A percentile compares a stretch with the other conserved stretches of the same genome.
phyloP scores from a whole-genome alignment of 495 filamentous ascomycete genomes.

The Glonium stellatum region DNA sequence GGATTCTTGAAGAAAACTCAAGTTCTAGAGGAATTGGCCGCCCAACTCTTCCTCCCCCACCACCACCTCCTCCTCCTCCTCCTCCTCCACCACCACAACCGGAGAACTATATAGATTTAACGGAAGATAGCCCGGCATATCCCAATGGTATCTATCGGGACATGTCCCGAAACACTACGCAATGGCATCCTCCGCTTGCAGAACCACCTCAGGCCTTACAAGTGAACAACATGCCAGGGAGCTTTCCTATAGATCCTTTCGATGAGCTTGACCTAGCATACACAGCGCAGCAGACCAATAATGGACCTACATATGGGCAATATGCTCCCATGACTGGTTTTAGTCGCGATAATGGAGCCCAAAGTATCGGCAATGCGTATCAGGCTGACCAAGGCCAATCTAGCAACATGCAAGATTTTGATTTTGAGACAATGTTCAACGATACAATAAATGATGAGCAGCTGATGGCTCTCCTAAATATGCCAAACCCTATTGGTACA shows the following conservation, averaged over 20 bases:
- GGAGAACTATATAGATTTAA: conserved; percentile 9
- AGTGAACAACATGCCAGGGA: neutral
- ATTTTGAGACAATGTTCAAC: too few species aligned
- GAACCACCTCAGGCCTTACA: neutral
- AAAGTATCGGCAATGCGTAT: neutral
- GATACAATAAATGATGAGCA: too few species aligned
- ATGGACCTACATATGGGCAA: neutral
- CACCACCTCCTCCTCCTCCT: too few species aligned
- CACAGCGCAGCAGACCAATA: conserved; percentile 2
- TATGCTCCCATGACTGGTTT: neutral
- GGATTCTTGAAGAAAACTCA: neutral
- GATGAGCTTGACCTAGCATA: neutral
- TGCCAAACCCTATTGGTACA: too few species aligned
- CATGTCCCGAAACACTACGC: neutral
- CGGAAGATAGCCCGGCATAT: neutral
- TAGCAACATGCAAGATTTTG: too few species aligned
- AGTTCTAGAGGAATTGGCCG: neutral
- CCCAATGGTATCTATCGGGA: neutral
- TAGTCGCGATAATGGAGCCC: neutral
- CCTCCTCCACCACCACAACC: neutral
- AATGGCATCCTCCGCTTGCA: neutral
- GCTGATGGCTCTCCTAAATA: too few species aligned
- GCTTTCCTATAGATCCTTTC: conserved; percentile 1
- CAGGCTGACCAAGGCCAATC: neutral
- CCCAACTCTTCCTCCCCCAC: too few species aligned